Evolutionary conservation across 805 yeast genomes (phyloP).

Genomic region (Wickerhamomyces bovis): DNA sequence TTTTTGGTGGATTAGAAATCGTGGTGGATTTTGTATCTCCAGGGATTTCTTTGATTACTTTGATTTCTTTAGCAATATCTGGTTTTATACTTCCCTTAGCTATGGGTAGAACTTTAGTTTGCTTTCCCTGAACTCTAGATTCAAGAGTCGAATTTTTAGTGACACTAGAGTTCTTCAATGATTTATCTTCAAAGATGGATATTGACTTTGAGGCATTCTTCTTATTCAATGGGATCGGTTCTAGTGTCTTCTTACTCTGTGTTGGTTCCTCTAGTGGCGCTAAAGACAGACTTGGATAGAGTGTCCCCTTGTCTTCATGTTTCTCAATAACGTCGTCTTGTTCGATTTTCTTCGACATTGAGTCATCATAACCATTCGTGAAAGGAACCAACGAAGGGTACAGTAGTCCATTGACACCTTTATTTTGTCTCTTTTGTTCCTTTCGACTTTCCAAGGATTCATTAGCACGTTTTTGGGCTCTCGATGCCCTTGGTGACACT

Average conservation of each 20-base stretch:
- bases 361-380: not conserved
- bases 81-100: too few species aligned
- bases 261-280: not conserved
- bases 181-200: not conserved
- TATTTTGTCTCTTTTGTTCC: constrained; percentile 2
- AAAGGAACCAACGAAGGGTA: constrained; percentile 5
- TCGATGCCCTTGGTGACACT: constrained; percentile 1
- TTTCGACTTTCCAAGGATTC: not conserved
- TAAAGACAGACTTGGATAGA: not conserved
- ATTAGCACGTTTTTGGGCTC: not conserved
- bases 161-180: not conserved
- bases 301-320: not conserved
- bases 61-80: too few species aligned
- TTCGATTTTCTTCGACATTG: not conserved
- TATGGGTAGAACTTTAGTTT: too few species aligned
- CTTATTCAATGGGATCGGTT: not conserved
- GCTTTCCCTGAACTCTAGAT: too few species aligned
- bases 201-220: not conserved
- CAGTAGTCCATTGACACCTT: not conserved
- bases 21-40: not conserved
- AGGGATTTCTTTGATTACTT: too few species aligned
- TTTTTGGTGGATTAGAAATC: not conserved
- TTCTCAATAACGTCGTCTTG: not conserved
- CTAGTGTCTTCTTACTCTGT: not conserved
- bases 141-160: not conserved